phyloP scores from a whole-genome alignment of 75 land plant genomes.

The Selaginella moellendorffii region DNA sequence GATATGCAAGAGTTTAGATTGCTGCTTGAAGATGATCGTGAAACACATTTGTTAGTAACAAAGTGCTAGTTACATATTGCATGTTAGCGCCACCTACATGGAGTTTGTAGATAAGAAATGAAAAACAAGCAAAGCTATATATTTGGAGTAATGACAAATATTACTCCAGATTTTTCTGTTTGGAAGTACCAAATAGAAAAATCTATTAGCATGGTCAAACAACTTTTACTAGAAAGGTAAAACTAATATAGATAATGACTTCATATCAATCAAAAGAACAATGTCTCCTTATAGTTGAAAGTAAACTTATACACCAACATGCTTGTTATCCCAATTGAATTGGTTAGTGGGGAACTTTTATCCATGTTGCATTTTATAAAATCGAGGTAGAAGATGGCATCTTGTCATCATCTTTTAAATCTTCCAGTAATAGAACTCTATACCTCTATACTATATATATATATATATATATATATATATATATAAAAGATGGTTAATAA shows the following conservation, averaged over 20 bases:
- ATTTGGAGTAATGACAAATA: slow-evolving; percentile 54
- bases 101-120: neutral
- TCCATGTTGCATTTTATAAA: slow-evolving; percentile 15
- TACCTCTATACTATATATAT: too few species aligned
- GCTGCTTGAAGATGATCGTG: slow-evolving; percentile 17
- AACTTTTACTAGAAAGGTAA: slow-evolving; percentile 36
- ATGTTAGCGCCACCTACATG: slow-evolving; percentile 77
- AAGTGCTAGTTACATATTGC: slow-evolving; percentile 55
- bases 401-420: too few species aligned
- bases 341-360: slow-evolving; percentile 13
- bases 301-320: slow-evolving; percentile 20
- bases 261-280: too few species aligned
- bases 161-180: slow-evolving; percentile 35
- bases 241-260: slow-evolving; percentile 21
- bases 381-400: neutral
- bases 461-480: too few species aligned
- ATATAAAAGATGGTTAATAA: too few species aligned
- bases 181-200: slow-evolving; percentile 56
- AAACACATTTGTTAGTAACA: slow-evolving; percentile 40
- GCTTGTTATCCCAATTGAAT: slow-evolving; percentile 42
- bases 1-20: neutral
- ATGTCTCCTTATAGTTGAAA: slow-evolving; percentile 17
- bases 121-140: neutral
- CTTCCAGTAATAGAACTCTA: too few species aligned
- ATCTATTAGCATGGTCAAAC: slow-evolving; percentile 52